Percentiles rank a stretch among this genome's conserved stretches.
These are phyloP conservation scores for Tephrocybe sp. DNA, from an alignment of 768 basidiomycete genomes.

Conservation along the genomic window DNA sequence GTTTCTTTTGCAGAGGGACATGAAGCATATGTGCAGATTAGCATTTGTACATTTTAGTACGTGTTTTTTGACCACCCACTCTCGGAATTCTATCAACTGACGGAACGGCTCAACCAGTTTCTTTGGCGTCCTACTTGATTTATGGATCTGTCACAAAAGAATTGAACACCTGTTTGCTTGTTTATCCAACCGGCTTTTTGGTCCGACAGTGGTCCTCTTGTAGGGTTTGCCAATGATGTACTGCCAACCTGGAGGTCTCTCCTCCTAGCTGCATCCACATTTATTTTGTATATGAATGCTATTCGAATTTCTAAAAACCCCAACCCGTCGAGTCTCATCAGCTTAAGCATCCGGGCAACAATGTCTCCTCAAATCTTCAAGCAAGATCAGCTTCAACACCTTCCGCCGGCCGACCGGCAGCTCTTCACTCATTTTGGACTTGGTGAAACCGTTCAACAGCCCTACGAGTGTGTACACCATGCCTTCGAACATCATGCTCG, in stretches of 20 bases:
- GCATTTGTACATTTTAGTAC: no score
- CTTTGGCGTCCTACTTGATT: no score
- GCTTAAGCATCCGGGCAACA: constrained; percentile 8
- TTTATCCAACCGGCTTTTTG: no score
- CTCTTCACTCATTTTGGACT: constrained; percentile 45
- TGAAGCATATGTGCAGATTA: no score
- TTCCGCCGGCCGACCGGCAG: constrained; percentile 38
- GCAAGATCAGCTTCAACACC: constrained; percentile 16
- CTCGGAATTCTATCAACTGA: no score
- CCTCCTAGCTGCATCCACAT: constrained; percentile 44
- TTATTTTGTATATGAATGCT: constrained; percentile 45
- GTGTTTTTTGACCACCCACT: no score
- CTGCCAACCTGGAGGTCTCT: not conserved
- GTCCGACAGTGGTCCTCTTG: not conserved
- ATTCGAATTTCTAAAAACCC: constrained; percentile 18
- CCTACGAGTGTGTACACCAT: constrained; percentile 51
- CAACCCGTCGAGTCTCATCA: constrained; percentile 34
- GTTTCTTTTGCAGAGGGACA: no score
- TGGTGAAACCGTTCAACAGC: constrained; percentile 31
- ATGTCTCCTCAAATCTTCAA: constrained; percentile 12
- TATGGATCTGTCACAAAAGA: no score
- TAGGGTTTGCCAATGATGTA: not conserved
- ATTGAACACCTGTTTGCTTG: no score
- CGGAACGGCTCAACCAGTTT: no score
- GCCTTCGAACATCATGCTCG: constrained; percentile 47